Percentiles rank a stretch among this genome's conserved stretches.
Conservation (phyloP, 2,329 filamentous ascomycete genomes). For the Colletotrichum liaoningense region DNA sequence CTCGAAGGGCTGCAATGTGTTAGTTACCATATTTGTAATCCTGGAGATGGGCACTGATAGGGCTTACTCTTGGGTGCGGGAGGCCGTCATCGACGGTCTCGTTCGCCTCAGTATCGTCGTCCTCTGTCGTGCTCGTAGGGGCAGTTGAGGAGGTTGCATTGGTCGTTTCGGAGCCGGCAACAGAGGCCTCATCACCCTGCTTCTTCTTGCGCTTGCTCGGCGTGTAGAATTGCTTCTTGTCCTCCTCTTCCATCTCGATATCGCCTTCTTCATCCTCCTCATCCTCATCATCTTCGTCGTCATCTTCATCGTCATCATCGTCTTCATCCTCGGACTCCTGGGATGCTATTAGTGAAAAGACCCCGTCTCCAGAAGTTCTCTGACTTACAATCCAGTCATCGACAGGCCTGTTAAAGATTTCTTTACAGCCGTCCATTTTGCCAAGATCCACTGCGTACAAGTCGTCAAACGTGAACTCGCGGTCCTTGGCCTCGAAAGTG, state of each 20-base stretch:
- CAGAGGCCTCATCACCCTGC: conserved; percentile 53
- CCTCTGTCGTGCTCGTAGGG: conserved; percentile 46
- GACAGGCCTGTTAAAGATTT: conserved; percentile 87
- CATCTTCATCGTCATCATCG: conserved; percentile 68
- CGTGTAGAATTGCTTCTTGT: conserved; percentile 56
- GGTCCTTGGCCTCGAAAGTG: conserved; percentile 93
- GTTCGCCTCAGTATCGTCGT: conserved; percentile 60
- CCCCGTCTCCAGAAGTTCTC: conserved; percentile 44
- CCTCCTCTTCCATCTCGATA: conserved; percentile 57
- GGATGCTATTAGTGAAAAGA: not conserved
- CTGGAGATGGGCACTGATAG: not conserved
- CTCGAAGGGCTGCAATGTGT: conserved; percentile 80
- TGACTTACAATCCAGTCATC: conserved; percentile 81
- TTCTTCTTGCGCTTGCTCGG: conserved; percentile 70
- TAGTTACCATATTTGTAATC: conserved; percentile 3
- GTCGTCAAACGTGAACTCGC: conserved; percentile 96
- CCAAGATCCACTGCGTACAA: conserved; percentile 93
- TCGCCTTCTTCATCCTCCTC: conserved; percentile 61
- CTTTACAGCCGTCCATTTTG: conserved; percentile 92
- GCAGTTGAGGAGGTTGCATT: conserved; percentile 41
- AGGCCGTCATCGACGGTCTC: conserved; percentile 77
- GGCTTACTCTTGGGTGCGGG: conserved; percentile 72
- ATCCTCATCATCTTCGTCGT: conserved; percentile 65
- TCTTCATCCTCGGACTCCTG: conserved; percentile 71
- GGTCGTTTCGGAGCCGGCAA: conserved; percentile 41